Evolutionary conservation across 2,329 filamentous ascomycete genomes (phyloP), one percentile per base, ranked within the genome.

Genomic region (Westerdykella sp.): DNA sequence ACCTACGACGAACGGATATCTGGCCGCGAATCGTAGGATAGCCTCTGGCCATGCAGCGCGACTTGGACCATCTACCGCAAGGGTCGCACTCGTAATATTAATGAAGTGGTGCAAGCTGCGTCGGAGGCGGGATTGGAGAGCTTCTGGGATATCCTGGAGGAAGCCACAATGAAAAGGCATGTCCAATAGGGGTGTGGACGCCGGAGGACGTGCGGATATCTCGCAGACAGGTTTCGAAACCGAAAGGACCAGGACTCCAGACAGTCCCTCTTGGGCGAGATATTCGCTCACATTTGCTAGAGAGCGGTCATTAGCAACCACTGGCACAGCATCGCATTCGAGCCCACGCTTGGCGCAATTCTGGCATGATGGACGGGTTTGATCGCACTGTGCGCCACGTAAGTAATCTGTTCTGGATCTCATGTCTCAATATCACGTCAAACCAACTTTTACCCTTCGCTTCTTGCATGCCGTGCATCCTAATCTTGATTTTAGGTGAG

Each of bases 1-100:
- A 44, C 72, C 64, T 10, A 73, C 45, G 6, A 74, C 55, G 39
- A 69, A 74, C 2, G 57, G 51, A 45, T 70, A 60, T 6, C 61
- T 62, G 18, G 60, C 57, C 3, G 65, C 66, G 13, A 70, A 42
- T 32, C 51, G 45, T 38, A 58, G 57, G 23, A 70, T 47, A 16
- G 45, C 44, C n/a, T 43, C 37, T 15, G 47, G 53, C 57, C 55
- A 63, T 22, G 50, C 50, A 4, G 41, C 41, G 37, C 52, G 49
- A 14, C 47, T 16, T 28, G 23, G 18, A 12, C 16, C 34, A 28
- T 51, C 48, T 15, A 42, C 47, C 2, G 52, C 41, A 30, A 59
- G 46, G n/a, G 59, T 57, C 2, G 43, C 21, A 31, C 53, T 51
- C 2, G 60, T 62, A 6, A 41, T 41, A 6, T 11, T 39, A 1